Conservation (phyloP, 148 eudicot genomes). For the Amaranthus palmeri region DNA sequence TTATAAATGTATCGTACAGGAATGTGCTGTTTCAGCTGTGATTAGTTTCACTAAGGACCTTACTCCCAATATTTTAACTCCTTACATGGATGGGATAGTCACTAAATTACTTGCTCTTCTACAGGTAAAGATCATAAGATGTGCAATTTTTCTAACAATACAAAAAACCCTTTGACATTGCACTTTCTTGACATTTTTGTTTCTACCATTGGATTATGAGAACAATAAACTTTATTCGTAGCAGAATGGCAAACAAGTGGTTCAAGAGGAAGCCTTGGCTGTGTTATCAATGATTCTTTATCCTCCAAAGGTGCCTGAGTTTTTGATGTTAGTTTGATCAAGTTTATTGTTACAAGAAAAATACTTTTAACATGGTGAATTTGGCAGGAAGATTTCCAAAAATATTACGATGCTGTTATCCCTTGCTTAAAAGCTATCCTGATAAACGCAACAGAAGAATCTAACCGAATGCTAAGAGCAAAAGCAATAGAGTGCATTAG, state of each 20-base stretch:
- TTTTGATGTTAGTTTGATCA: not conserved
- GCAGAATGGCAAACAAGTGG: conserved; percentile 94
- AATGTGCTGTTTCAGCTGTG: conserved; percentile 95
- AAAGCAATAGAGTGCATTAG: conserved; percentile 98
- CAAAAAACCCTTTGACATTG: not conserved
- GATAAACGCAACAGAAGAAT: conserved; percentile 80
- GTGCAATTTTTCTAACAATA: not conserved
- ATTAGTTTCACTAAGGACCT: conserved; percentile 90
- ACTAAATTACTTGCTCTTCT: conserved; percentile 75
- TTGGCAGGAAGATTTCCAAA: conserved; percentile 83
- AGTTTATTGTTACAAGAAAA: not conserved
- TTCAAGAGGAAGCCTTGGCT: conserved; percentile 94
- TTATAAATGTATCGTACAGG: conserved; percentile 36
- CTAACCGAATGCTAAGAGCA: conserved; percentile 92
- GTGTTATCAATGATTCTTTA: conserved; percentile 93
- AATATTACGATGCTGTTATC: conserved; percentile 90
- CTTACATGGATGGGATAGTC: conserved; percentile 83
- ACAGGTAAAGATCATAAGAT: conserved; percentile 41
- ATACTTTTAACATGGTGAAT: conserved; percentile 4
- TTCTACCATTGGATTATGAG: not conserved
- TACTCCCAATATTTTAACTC: conserved; percentile 87
- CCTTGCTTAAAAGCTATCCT: conserved; percentile 82
- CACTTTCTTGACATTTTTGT: not conserved
- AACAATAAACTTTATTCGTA: conserved; percentile 12
- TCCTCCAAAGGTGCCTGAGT: conserved; percentile 65